Evolutionary conservation across 495 filamentous ascomycete genomes (phyloP).

Genomic region (Penicillium malachiteum): DNA sequence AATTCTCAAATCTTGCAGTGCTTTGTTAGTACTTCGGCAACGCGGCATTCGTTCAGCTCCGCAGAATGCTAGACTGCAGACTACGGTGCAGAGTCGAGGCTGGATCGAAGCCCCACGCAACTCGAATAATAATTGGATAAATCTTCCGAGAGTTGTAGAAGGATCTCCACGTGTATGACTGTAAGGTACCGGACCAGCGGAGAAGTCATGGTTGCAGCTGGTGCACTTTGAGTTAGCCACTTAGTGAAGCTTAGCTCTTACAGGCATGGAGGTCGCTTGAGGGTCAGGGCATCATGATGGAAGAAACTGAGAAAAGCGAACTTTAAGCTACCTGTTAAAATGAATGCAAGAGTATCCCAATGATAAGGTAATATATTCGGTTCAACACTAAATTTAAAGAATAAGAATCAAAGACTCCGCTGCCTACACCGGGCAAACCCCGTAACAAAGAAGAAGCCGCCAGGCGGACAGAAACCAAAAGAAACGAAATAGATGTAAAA

Average conservation of each 20-base stretch:
- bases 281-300: too few species aligned
- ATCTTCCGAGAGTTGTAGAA: too few species aligned
- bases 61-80: neutral
- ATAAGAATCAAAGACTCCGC: conserved; percentile 9
- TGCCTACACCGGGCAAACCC: conserved; percentile 13
- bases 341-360: too few species aligned
- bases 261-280: too few species aligned
- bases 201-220: too few species aligned
- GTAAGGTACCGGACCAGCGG: too few species aligned
- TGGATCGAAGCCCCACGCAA: neutral
- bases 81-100: neutral
- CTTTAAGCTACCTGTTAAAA: too few species aligned
- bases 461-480: conserved; percentile 2
- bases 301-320: too few species aligned
- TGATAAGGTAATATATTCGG: neutral
- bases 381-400: neutral
- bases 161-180: neutral
- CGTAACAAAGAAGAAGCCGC: neutral
- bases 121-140: too few species aligned
- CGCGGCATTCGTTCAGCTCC: neutral
- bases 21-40: neutral
- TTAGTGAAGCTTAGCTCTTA: too few species aligned
- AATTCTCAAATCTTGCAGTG: neutral
- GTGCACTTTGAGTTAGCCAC: too few species aligned
- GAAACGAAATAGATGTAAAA: conserved; percentile 11